A percentile compares a stretch with the other conserved stretches of the same genome.
These are phyloP conservation scores for Thermothelomyces thermophilus DNA, from an alignment of 2,329 filamentous ascomycete species.

Conservation along the genomic window DNA sequence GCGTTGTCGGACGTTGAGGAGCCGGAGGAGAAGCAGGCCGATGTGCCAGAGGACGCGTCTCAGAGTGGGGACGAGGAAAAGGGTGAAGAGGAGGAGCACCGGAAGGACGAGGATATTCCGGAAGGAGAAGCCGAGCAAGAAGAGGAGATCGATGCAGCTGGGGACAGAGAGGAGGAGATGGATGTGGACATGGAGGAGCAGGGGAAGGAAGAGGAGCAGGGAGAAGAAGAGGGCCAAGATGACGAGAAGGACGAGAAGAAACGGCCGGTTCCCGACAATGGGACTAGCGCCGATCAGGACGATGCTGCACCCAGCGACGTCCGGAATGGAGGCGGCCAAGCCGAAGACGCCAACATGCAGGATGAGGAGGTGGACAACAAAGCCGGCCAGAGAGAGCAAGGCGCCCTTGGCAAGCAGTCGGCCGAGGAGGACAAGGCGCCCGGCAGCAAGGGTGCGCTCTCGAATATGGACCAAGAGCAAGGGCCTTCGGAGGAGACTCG, in stretches of 20 bases:
- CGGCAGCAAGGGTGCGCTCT: constrained; percentile 55
- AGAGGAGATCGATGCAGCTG: constrained; percentile 33
- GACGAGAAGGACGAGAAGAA: constrained; percentile 44
- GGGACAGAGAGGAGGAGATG: constrained; percentile 38
- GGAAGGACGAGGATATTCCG: constrained; percentile 41
- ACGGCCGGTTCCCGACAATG: constrained; percentile 37
- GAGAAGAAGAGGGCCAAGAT: not conserved
- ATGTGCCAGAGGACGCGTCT: constrained; percentile 31
- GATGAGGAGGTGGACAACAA: constrained; percentile 50
- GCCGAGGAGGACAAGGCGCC: constrained; percentile 57
- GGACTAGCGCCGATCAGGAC: constrained; percentile 50
- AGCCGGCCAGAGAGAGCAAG: constrained; percentile 58
- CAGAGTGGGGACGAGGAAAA: constrained; percentile 39
- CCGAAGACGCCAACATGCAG: constrained; percentile 44
- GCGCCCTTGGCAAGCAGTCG: constrained; percentile 54
- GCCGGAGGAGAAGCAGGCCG: constrained; percentile 22
- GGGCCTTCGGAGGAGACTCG: constrained; percentile 39
- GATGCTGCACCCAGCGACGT: constrained; percentile 58
- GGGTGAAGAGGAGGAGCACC: constrained; percentile 39
- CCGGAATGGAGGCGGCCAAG: constrained; percentile 59
- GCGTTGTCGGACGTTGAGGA: constrained; percentile 45
- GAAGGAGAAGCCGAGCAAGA: constrained; percentile 45
- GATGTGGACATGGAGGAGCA: constrained; percentile 32
- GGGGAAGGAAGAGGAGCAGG: constrained; percentile 38
- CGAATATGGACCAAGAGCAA: constrained; percentile 41